Evolutionary conservation across 805 yeast species (phyloP).

Genomic region (Lachancea meyersii): DNA sequence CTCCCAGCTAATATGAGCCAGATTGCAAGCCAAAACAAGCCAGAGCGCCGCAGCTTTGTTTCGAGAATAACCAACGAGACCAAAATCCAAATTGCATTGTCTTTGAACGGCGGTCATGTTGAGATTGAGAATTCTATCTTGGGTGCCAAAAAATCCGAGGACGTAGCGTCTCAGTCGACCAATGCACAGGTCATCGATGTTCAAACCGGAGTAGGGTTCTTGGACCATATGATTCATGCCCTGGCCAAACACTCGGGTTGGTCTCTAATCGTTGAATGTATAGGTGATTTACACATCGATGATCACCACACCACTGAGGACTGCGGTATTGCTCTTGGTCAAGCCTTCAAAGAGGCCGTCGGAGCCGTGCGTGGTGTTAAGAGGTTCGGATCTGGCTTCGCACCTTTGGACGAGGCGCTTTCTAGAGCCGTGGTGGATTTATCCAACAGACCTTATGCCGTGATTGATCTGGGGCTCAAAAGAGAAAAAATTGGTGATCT

Average conservation of each 20-base stretch:
- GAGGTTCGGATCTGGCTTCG: conserved; percentile 88
- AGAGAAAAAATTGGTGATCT: conserved; percentile 92
- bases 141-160: conserved; percentile 28
- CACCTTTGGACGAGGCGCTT: conserved; percentile 94
- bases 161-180: conserved; percentile 66
- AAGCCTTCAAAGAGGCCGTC: conserved; percentile 81
- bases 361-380: conserved; percentile 88
- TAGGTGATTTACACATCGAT: conserved; percentile 92
- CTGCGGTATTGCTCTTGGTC: conserved; percentile 86
- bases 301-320: conserved; percentile 98
- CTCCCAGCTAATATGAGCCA: background rate
- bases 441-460: conserved; percentile 89
- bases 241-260: conserved; percentile 95
- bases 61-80: conserved; percentile 85
- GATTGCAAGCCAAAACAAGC: background rate
- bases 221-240: conserved; percentile 97
- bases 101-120: conserved; percentile 80
- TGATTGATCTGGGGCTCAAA: conserved; percentile 79
- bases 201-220: conserved; percentile 88
- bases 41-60: conserved; percentile 33
- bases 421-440: conserved; percentile 94
- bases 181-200: conserved; percentile 68
- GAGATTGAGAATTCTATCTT: conserved; percentile 56
- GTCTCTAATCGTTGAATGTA: conserved; percentile 83
- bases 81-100: conserved; percentile 76